Conservation (phyloP, 257 asterid genomes). For the Paulownia fortunei region DNA sequence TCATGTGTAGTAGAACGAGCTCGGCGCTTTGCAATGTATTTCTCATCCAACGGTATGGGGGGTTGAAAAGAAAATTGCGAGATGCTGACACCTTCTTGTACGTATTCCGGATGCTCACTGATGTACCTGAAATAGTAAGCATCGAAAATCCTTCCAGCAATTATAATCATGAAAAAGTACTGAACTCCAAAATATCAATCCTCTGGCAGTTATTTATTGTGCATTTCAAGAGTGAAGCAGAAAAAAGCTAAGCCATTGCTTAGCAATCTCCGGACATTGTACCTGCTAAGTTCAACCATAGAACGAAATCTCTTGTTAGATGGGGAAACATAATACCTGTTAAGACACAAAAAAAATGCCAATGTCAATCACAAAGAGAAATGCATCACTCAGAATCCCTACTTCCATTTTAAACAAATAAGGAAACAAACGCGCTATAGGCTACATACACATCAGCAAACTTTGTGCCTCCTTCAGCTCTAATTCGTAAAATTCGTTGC, state of each 20-base stretch:
- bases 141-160: background rate
- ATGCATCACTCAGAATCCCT: background rate
- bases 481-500: conserved; percentile 48
- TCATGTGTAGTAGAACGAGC: conserved; percentile 27
- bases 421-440: background rate
- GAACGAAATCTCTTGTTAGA: conserved; percentile 46
- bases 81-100: conserved; percentile 42
- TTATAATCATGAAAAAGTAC: background rate
- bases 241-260: background rate
- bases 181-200: background rate
- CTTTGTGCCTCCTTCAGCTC: conserved; percentile 57
- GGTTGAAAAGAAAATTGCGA: conserved; percentile 68
- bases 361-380: background rate
- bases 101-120: conserved; percentile 53
- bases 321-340: conserved; percentile 48
- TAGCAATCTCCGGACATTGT: background rate
- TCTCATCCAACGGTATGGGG: conserved; percentile 68
- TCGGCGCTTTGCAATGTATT: conserved; percentile 57
- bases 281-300: conserved; percentile 45
- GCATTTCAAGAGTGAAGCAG: background rate
- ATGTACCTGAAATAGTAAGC: conserved; percentile 56
- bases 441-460: conserved; percentile 57
- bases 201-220: background rate
- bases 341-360: background rate
- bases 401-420: background rate